phyloP scores from a whole-genome alignment of 1,284 basidiomycete genomes.

The Caloboletus firmus region DNA sequence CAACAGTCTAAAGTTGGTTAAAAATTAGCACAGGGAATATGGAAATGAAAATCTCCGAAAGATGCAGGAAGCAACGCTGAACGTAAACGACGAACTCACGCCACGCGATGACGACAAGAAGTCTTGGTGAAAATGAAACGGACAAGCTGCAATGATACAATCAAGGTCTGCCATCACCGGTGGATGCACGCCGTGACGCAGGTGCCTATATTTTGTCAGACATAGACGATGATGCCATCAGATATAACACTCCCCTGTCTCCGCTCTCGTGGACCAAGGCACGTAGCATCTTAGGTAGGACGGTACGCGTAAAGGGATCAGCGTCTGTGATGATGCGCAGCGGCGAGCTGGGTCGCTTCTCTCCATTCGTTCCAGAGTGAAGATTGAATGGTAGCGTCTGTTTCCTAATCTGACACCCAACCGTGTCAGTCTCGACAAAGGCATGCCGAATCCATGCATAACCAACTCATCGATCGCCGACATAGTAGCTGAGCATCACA shows the following conservation, averaged over 20 bases:
- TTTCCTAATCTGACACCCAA: constrained; percentile 22
- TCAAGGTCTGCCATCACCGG: no score
- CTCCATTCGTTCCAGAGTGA: constrained; percentile 40
- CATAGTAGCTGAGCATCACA: constrained; percentile 36
- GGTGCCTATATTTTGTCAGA: not conserved
- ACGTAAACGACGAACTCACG: no score
- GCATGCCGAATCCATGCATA: not conserved
- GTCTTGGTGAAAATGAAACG: no score
- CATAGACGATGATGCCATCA: constrained; percentile 3
- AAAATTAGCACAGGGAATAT: no score
- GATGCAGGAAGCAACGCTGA: no score
- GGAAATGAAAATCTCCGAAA: no score
- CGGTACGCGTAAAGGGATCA: constrained; percentile 28
- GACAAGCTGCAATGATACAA: not conserved
- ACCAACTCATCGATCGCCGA: constrained; percentile 29
- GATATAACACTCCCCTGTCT: constrained; percentile 38
- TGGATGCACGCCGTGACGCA: not conserved
- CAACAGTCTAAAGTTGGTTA: no score
- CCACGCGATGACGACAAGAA: no score
- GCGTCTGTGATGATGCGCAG: constrained; percentile 74
- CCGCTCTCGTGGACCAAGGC: constrained; percentile 48
- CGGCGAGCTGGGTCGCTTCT: constrained; percentile 61
- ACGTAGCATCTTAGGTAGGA: constrained; percentile 39
- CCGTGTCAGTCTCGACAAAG: not conserved
- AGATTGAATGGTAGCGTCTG: constrained; percentile 32